Percentiles rank a stretch among this genome's conserved stretches.
phyloP scores from a whole-genome alignment of 2,329 filamentous ascomycete species.

The Gliomastix tumulicola region DNA sequence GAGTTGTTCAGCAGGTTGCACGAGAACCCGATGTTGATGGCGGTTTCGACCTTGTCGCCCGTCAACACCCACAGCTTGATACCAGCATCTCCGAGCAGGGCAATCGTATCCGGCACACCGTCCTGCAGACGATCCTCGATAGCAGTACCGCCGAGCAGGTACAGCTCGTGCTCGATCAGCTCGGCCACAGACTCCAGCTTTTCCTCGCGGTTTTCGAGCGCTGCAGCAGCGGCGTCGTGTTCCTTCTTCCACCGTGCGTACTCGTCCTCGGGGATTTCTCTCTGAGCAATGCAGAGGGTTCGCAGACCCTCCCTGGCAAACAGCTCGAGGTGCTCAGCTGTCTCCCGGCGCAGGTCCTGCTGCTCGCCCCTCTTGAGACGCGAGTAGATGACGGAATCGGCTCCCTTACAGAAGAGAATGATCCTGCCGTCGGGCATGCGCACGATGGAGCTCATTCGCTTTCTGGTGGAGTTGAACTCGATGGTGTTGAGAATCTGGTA shows the following conservation, averaged over 20 bases:
- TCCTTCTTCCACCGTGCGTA: slow-evolving; percentile 80
- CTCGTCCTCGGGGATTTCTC: slow-evolving; percentile 71
- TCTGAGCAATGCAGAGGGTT: slow-evolving; percentile 88
- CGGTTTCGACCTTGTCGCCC: slow-evolving; percentile 97
- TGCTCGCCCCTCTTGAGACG: slow-evolving; percentile 82
- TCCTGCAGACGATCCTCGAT: slow-evolving; percentile 97
- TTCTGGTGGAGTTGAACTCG: slow-evolving; percentile 94
- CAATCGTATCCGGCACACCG: slow-evolving; percentile 93
- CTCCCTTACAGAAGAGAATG: slow-evolving; percentile 91
- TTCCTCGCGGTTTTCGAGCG: slow-evolving; percentile 81
- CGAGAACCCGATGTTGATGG: slow-evolving; percentile 99
- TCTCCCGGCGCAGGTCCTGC: slow-evolving; percentile 70
- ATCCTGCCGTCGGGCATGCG: slow-evolving; percentile 89
- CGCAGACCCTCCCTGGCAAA: slow-evolving; percentile 93
- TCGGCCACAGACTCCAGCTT: slow-evolving; percentile 88
- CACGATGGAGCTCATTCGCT: slow-evolving; percentile 96
- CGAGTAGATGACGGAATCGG: slow-evolving; percentile 95
- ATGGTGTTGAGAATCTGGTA: slow-evolving; percentile 90
- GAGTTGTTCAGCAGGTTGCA: slow-evolving; percentile 96
- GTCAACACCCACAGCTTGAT: slow-evolving; percentile 99
- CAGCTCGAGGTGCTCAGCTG: slow-evolving; percentile 92
- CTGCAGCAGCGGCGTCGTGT: slow-evolving; percentile 79
- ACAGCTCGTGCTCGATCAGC: slow-evolving; percentile 83
- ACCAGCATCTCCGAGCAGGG: slow-evolving; percentile 81
- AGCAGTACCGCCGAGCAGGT: slow-evolving; percentile 84